These are phyloP conservation scores for Pichia phayaonensis DNA, from an alignment of 805 yeast genomes.

Conservation along the genomic window DNA sequence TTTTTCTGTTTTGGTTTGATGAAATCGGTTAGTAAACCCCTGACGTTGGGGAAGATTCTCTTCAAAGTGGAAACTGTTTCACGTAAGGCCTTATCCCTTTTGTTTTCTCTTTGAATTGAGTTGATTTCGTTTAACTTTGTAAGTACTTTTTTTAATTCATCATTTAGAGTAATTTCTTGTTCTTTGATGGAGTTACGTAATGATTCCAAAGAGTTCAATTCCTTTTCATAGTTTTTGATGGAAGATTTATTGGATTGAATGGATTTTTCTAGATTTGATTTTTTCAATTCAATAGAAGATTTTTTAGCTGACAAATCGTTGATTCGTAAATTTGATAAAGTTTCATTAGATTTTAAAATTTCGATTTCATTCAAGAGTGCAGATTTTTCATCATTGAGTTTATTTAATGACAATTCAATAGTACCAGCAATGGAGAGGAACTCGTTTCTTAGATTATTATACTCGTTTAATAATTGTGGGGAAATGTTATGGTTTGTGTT, in stretches of 20 bases:
- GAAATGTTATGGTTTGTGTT: not conserved
- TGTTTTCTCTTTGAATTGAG: conserved; percentile 70
- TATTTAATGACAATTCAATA: conserved; percentile 43
- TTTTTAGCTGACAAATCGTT: conserved; percentile 29
- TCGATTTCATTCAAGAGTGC: conserved; percentile 27
- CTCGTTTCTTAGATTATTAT: conserved; percentile 47
- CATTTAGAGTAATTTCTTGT: conserved; percentile 55
- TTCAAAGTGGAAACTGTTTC: conserved; percentile 67
- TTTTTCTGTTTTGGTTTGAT: conserved; percentile 69
- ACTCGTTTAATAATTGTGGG: conserved; percentile 44
- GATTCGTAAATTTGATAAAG: conserved; percentile 29
- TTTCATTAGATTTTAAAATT: conserved; percentile 30
- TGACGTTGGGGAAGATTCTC: conserved; percentile 76
- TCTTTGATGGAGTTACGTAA: conserved; percentile 31
- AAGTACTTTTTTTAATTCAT: conserved; percentile 53
- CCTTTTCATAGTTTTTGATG: conserved; percentile 22
- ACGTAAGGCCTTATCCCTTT: conserved; percentile 57
- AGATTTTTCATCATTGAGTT: conserved; percentile 36
- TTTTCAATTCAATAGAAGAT: conserved; percentile 22
- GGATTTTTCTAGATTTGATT: conserved; percentile 22
- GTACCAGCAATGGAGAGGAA: conserved; percentile 52
- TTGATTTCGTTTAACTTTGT: conserved; percentile 60
- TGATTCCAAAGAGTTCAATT: conserved; percentile 25
- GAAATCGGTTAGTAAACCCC: conserved; percentile 72
- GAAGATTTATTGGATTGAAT: conserved; percentile 27